A percentile compares a stretch with the other conserved stretches of the same genome.
These are phyloP conservation scores for Penicillium oxalicum DNA, from an alignment of 2,329 filamentous ascomycete genomes.

Conservation along the genomic window DNA sequence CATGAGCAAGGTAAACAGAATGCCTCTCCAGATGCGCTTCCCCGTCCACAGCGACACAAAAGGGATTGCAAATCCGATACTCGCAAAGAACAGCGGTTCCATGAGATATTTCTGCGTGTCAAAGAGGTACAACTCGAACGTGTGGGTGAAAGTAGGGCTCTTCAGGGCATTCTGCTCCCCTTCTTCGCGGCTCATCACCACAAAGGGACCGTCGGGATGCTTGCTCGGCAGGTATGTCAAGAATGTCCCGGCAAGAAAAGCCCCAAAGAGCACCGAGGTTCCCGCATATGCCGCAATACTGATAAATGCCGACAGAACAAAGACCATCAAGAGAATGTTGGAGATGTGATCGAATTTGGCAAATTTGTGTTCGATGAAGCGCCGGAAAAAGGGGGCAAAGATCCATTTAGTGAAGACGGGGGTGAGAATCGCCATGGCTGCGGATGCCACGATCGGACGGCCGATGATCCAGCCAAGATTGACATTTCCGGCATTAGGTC, in stretches of 20 bases:
- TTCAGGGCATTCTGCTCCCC: constrained; percentile 30
- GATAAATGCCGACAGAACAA: constrained; percentile 29
- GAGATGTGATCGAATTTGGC: constrained; percentile 30
- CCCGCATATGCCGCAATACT: constrained; percentile 33
- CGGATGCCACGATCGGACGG: constrained; percentile 35
- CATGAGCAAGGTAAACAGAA: constrained; percentile 28
- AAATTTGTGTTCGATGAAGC: constrained; percentile 31
- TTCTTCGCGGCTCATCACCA: constrained; percentile 30
- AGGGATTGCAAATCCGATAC: constrained; percentile 30
- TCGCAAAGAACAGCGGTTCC: constrained; percentile 30
- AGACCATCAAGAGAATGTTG: constrained; percentile 32
- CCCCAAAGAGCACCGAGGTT: constrained; percentile 36
- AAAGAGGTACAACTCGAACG: constrained; percentile 35
- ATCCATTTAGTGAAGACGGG: constrained; percentile 35
- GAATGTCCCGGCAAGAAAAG: constrained; percentile 34
- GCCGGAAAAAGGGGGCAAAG: constrained; percentile 35
- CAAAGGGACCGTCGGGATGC: constrained; percentile 32
- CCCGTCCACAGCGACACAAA: constrained; percentile 31
- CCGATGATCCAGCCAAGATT: constrained; percentile 37
- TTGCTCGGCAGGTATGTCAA: constrained; percentile 35
- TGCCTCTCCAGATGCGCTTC: constrained; percentile 27
- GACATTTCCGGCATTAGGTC: constrained; percentile 8
- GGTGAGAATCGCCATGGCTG: constrained; percentile 31
- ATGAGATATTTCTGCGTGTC: constrained; percentile 31
- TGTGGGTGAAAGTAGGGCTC: constrained; percentile 36